Conservation (phyloP, 139 green algal species). For the Spirogloea muscicola region DNA sequence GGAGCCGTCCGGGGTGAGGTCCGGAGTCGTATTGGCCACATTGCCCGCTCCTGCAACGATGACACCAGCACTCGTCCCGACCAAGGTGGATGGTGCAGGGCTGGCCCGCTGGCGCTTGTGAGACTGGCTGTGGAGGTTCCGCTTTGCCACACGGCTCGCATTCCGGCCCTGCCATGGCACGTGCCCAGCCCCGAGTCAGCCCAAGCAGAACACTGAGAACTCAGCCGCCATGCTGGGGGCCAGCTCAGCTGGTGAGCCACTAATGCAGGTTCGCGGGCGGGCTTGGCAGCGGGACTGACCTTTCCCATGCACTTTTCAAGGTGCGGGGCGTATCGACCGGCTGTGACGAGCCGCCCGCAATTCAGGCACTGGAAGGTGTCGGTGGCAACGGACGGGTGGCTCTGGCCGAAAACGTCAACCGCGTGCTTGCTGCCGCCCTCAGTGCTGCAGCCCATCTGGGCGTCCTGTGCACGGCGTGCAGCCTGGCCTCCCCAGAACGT, state of each 20-base stretch:
- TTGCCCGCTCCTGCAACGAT: neutral
- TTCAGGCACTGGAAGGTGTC: conserved; percentile 67
- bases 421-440: neutral
- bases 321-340: conserved; percentile 72
- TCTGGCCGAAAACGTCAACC: conserved; percentile 71
- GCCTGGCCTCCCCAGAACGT: neutral
- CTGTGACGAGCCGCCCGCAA: conserved; percentile 64
- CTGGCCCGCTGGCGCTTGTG: conserved; percentile 1
- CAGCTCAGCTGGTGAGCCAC: too few relatives aligned
- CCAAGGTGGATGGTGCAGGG: neutral
- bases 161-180: conserved; percentile 23
- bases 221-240: too few relatives aligned
- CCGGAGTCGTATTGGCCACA: neutral
- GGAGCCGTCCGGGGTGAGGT: conserved; percentile 12
- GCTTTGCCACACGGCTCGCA: conserved; percentile 7
- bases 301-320: conserved; percentile 80
- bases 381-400: conserved; percentile 65
- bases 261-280: too few relatives aligned
- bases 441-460: too few relatives aligned
- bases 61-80: neutral
- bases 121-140: neutral
- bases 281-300: too few relatives aligned
- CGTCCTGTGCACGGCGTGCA: too few relatives aligned
- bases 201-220: too few relatives aligned
- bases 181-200: too few relatives aligned